Evolutionary conservation across 1,284 basidiomycete genomes (phyloP).

Genomic region (Cutaneotrichosporon sp.): DNA sequence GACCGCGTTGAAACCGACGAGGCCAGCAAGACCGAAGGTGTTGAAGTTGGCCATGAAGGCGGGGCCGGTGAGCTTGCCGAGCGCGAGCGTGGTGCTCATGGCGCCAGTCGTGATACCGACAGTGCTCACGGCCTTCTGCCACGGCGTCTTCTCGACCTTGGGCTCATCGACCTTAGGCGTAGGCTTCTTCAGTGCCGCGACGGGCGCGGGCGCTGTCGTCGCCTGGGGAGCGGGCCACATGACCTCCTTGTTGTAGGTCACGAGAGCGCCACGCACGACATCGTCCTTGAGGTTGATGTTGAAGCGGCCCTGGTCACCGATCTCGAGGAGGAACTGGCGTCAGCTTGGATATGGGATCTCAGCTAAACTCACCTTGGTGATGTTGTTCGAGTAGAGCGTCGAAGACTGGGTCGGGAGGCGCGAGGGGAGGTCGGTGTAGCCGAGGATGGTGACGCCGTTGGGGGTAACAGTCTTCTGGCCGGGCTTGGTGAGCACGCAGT

Average conservation of each 20-base stretch:
- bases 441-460: constrained; percentile 75
- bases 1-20: constrained; percentile 83
- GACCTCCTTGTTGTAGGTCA: constrained; percentile 67
- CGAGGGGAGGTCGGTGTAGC: constrained; percentile 71
- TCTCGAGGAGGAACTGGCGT: constrained; percentile 67
- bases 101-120: constrained; percentile 70
- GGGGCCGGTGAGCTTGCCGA: constrained; percentile 74
- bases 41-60: constrained; percentile 83
- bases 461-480: constrained; percentile 65
- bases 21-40: constrained; percentile 67
- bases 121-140: constrained; percentile 73
- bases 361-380: constrained; percentile 61
- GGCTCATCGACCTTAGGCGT: constrained; percentile 57
- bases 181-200: constrained; percentile 54
- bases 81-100: constrained; percentile 68
- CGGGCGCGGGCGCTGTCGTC: constrained; percentile 54
- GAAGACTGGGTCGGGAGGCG: constrained; percentile 81
- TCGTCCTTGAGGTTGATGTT: constrained; percentile 73
- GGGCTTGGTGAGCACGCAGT: constrained; percentile 75
- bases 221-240: constrained; percentile 59
- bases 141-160: constrained; percentile 64
- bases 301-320: constrained; percentile 66
- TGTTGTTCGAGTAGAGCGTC: constrained; percentile 83
- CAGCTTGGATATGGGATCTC: constrained; percentile 6
- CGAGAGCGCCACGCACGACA: constrained; percentile 75